Conservation (phyloP, 2,329 filamentous ascomycete genomes). For the Parastagonospora avenae region DNA sequence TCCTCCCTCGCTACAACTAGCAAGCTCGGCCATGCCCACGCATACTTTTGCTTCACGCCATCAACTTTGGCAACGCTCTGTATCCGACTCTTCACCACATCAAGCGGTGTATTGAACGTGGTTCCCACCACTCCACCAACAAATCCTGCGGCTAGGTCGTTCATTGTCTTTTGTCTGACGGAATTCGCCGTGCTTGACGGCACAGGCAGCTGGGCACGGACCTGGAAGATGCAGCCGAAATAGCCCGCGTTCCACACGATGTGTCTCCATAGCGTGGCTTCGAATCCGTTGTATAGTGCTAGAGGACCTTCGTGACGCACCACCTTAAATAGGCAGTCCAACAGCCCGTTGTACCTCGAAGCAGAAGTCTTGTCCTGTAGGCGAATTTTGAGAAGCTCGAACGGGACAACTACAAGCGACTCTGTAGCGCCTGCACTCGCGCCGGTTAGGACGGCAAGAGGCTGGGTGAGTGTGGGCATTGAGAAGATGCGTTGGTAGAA, state of each 20-base stretch:
- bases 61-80: slow-evolving; percentile 36
- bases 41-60: slow-evolving; percentile 32
- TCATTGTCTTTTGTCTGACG: slow-evolving; percentile 30
- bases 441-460: slow-evolving; percentile 33
- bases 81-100: slow-evolving; percentile 41
- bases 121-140: slow-evolving; percentile 37
- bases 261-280: slow-evolving; percentile 39
- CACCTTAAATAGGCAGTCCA: slow-evolving; percentile 36
- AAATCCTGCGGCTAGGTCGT: slow-evolving; percentile 36
- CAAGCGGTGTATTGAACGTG: slow-evolving; percentile 37
- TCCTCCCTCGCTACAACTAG: slow-evolving; percentile 33
- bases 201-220: slow-evolving; percentile 27
- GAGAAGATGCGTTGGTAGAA: slow-evolving; percentile 33
- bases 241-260: slow-evolving; percentile 42
- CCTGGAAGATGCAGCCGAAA: slow-evolving; percentile 41
- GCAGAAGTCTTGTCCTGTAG: slow-evolving; percentile 36
- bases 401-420: slow-evolving; percentile 39
- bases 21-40: slow-evolving; percentile 38
- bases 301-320: slow-evolving; percentile 30
- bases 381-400: slow-evolving; percentile 38
- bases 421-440: slow-evolving; percentile 37
- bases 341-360: slow-evolving; percentile 29
- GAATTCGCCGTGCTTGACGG: slow-evolving; percentile 17
- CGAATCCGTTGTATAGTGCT: slow-evolving; percentile 39
- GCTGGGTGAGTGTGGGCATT: slow-evolving; percentile 25